Base-by-base conservation (phyloP, 1,139 yeast species). In the Protomyces lactucae-debilis region DNA sequence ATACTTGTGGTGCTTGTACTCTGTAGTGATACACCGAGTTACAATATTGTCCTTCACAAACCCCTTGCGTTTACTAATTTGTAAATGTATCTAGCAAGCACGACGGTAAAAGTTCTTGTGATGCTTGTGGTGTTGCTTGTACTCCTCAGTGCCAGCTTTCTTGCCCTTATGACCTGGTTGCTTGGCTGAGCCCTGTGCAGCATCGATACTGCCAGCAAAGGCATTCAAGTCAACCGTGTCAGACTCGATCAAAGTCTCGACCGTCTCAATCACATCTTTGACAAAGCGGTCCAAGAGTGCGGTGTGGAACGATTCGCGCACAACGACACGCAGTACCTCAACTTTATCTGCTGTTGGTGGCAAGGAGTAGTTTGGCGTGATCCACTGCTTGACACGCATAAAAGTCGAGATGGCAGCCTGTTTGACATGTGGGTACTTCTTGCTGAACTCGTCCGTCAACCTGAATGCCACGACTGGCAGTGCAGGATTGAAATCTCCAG, bases 391-490 rank as follows among this genome's bases (percentile, higher is more conserved):
- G 75, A 83, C 84, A 74, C 97, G 83, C 72, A 91, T 79, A 73
- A 90, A 75, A 21, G 86, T 79, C 0, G 96, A 85, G 51, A 91
- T 75, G 66, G 89, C 81, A 36, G 86, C 82, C 76, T 91, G 97
- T n/a, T 96, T 96, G 65, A 91, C 82, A 74, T 85, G 89, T 1
- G 96, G 93, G 74, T 85, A 88, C 55, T 80, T 75, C 57, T 81
- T 73, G 61, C 77, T 74, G 72, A 91, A 83, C 14, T 52, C 39
- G 32, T 59, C 63, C 9, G 63, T 59, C 43, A 59, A 21, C 73
- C 84, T 84, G 80, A 90, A 91, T 0, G 97, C 87, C 54, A 91
- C 97, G 45, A 91, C 95, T 2, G 97, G 97, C 67, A 91, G 81
- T 6, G 97, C 97, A n/a, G 63, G 56, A 32, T 59, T 59, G 57